Evolutionary conservation across 371 early-diverging fungal genomes (phyloP).

Genomic region (Mortierella sp.): DNA sequence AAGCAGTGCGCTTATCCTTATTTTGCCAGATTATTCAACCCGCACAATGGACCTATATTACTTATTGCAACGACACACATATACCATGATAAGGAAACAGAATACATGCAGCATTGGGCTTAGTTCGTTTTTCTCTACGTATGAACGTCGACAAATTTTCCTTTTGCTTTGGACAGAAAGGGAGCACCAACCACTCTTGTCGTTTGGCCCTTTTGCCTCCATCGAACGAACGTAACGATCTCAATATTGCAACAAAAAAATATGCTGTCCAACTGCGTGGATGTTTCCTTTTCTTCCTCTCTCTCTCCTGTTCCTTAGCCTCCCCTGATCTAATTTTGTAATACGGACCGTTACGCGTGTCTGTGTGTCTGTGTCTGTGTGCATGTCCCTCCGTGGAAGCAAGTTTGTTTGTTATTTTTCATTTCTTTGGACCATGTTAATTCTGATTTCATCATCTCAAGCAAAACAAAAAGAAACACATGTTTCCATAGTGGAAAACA

Average conservation of each 20-base stretch:
- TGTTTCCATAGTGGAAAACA: background rate
- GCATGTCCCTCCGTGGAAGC: no score
- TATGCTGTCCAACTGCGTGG: background rate
- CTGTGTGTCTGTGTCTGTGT: no score
- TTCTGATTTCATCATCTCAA: background rate
- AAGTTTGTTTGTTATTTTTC: background rate
- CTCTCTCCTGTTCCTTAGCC: background rate
- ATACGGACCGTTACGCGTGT: background rate
- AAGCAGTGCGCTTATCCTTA: background rate
- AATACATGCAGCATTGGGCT: background rate
- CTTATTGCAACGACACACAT: background rate
- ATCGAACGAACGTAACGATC: background rate
- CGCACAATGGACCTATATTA: background rate
- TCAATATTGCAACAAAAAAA: background rate
- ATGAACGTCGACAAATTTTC: background rate
- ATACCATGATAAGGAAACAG: no score
- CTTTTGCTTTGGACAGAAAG: background rate
- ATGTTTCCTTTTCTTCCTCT: background rate
- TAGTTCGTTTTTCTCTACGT: background rate
- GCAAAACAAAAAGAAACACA: background rate
- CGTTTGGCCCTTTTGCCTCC: conserved; percentile 5
- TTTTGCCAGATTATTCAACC: background rate
- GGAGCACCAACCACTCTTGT: conserved; percentile 2
- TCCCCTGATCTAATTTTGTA: background rate
- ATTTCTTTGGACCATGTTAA: background rate